These are phyloP conservation scores for Monilinia polystroma DNA, from an alignment of 2,329 filamentous ascomycete genomes.

Conservation along the genomic window DNA sequence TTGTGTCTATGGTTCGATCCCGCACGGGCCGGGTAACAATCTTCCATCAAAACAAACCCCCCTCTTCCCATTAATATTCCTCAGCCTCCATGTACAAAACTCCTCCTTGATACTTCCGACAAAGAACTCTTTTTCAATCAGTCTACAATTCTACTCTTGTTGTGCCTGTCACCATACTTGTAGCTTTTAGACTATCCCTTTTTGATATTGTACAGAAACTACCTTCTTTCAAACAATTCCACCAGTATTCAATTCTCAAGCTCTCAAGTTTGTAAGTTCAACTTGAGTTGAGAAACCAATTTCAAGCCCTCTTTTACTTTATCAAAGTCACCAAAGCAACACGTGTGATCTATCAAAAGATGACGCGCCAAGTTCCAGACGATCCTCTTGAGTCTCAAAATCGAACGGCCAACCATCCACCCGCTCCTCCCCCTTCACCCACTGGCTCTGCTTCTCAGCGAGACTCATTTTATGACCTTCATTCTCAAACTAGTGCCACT, in stretches of 20 bases:
- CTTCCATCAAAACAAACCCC: neutral
- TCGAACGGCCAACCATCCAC: too few species aligned
- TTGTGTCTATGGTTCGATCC: neutral
- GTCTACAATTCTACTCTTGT: neutral
- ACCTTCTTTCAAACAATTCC: neutral
- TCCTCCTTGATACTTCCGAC: neutral
- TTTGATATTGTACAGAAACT: neutral
- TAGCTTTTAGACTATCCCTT: neutral
- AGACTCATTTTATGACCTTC: too few species aligned
- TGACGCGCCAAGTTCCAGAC: neutral
- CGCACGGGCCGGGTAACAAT: slow-evolving; percentile 4
- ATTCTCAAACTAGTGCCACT: too few species aligned
- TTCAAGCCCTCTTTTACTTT: neutral
- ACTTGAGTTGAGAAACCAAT: neutral
- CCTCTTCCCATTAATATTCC: neutral
- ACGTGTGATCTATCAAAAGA: neutral
- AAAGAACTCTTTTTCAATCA: neutral
- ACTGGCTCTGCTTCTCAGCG: too few species aligned
- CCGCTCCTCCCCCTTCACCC: too few species aligned
- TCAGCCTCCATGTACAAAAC: neutral
- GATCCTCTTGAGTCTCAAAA: neutral
- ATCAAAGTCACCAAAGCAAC: too few species aligned
- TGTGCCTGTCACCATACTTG: slow-evolving; percentile 8
- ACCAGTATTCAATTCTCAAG: neutral
- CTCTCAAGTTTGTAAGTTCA: neutral